Evolutionary conservation across 306 rosid species (phyloP), one percentile per base, ranked within the genome.

Genomic region (Cyamopsis tetragonoloba): DNA sequence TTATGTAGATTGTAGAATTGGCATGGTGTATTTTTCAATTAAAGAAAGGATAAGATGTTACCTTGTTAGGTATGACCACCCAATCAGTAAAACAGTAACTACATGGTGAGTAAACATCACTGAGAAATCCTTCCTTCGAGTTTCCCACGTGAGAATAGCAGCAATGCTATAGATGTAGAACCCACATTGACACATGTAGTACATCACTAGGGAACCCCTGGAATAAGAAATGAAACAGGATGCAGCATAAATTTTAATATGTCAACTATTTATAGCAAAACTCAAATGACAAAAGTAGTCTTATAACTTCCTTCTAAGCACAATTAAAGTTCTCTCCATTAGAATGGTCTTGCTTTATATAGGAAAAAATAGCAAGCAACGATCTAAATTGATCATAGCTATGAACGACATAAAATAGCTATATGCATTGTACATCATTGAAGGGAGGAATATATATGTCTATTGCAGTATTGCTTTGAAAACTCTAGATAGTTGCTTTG

Each of bases 21-120:
- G 59, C 26, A 60, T 31, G 38, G 37, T 24, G 49, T 46, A 63
- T 6, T 62, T 70, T 34, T 32, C 55, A 71, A 44, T 4, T 35
- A 20, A 23, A 35, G 48, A 23, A 43, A 47, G 26, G 17, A 2
- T 13, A 20, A 44, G 53, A 62, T 35, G 28, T 61, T 88, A 93
- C 97, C 99, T 81, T 64, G 97, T 80, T 17, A 85, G 34, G 79
- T 88, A 93, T 65, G 99, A 93, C 64, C 2, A 7, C 50, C 92
- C 95, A 74, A 90, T 90, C 77, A 93, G 79, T 70, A 82, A 24
- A 68, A 90, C 92, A 9, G 96, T 90, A 71, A 93, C 76, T 73
- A 93, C 74, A 83, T 93, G 99, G 78, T 93, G 99, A 69, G 96
- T 86, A 89, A 90, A 88, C 99, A 90, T 90, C 55, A 93, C 99